Percentiles rank a stretch among this genome's conserved stretches.
Evolutionary conservation across 345 rosid species (phyloP).

Genomic region (Mercurialis annua): DNA sequence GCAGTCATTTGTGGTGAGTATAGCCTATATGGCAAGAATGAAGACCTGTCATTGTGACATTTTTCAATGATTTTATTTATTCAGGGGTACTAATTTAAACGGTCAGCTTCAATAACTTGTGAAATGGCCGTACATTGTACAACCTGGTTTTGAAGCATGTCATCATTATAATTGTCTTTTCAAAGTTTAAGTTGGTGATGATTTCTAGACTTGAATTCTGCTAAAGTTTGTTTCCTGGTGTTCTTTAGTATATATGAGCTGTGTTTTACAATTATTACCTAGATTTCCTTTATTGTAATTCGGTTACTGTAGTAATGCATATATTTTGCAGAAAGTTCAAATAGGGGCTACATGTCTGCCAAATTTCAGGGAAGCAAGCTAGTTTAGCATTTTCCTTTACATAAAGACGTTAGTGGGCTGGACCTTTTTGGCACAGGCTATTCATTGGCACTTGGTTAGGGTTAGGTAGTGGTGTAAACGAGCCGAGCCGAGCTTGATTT

Average conservation of each 20-base stretch:
- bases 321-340: not conserved
- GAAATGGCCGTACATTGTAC: too few relatives aligned
- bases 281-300: not conserved
- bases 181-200: not conserved
- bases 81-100: too few relatives aligned
- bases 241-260: not conserved
- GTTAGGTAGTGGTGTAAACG: too few relatives aligned
- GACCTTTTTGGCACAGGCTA: not conserved
- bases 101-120: too few relatives aligned
- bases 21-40: too few relatives aligned
- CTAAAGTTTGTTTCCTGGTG: not conserved
- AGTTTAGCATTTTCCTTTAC: too few relatives aligned
- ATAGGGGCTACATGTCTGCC: too few relatives aligned
- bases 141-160: not conserved
- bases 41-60: too few relatives aligned
- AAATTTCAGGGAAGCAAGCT: too few relatives aligned
- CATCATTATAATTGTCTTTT: not conserved
- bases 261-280: not conserved
- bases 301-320: not conserved
- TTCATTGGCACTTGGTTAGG: too few relatives aligned
- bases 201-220: not conserved
- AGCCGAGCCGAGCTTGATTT: too few relatives aligned
- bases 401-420: not conserved
- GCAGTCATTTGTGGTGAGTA: not conserved
- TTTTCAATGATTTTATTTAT: too few relatives aligned